These are phyloP conservation scores for Russula vinacea DNA, from an alignment of 768 basidiomycete species.

Conservation along the genomic window DNA sequence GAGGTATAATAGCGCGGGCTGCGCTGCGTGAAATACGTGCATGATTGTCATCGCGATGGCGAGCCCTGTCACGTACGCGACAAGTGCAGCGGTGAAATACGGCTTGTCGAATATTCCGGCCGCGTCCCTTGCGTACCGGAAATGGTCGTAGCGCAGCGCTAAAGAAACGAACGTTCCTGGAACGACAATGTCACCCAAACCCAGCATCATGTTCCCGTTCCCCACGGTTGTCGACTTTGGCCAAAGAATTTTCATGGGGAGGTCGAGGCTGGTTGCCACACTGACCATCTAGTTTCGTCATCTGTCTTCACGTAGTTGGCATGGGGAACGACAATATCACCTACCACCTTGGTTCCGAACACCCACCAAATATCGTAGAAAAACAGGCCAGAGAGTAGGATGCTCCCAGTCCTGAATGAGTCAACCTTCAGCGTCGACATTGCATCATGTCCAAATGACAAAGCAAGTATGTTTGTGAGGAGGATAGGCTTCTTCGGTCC, in stretches of 20 bases:
- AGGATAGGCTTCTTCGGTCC: slow-evolving; percentile 55
- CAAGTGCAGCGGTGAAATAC: slow-evolving; percentile 69
- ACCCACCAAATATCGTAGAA: slow-evolving; percentile 97
- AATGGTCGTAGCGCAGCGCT: slow-evolving; percentile 80
- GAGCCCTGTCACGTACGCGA: slow-evolving; percentile 73
- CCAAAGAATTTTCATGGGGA: slow-evolving; percentile 91
- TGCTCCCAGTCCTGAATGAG: slow-evolving; percentile 81
- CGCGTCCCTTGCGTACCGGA: slow-evolving; percentile 38
- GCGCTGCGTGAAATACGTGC: slow-evolving; percentile 72
- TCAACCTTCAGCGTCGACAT: slow-evolving; percentile 79
- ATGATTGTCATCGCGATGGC: slow-evolving; percentile 77
- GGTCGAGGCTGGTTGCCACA: slow-evolving; percentile 85
- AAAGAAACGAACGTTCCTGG: slow-evolving; percentile 74
- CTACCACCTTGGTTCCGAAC: slow-evolving; percentile 80
- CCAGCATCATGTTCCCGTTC: slow-evolving; percentile 82
- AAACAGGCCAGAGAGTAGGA: slow-evolving; percentile 81
- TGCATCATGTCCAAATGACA: slow-evolving; percentile 81
- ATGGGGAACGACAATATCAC: slow-evolving; percentile 34
- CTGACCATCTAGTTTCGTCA: slow-evolving; percentile 72
- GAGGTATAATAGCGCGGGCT: slow-evolving; percentile 91
- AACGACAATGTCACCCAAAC: slow-evolving; percentile 81
- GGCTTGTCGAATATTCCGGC: slow-evolving; percentile 54
- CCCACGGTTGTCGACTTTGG: slow-evolving; percentile 58
- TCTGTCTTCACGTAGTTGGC: not conserved
- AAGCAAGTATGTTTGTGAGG: slow-evolving; percentile 67